Evolutionary conservation across 495 filamentous ascomycete species (phyloP), one percentile per base, ranked within the genome.

Genomic region (Amorphotheca resinae): DNA sequence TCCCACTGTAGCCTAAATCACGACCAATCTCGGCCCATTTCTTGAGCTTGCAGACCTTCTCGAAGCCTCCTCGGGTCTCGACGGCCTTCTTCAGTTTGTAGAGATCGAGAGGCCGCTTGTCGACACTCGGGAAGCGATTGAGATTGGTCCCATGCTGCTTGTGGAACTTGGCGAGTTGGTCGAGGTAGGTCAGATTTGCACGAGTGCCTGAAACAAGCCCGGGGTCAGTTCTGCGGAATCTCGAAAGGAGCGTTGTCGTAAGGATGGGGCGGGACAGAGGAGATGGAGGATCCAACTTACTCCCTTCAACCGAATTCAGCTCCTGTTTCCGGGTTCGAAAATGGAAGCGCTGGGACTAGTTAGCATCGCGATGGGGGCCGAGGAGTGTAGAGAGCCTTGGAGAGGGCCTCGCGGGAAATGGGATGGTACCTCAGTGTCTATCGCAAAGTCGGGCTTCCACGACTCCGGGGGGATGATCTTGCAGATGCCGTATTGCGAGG

Each of bases 1-100:
- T 99, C 56, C 91, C 91, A 57, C 91, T 95, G 64, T 99, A 99
- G 41, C 91, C 91, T 15, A 99, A 65, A 60, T 95, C 89, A 57
- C 91, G 81, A 25, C 91, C 91, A 48, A 99, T 95, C 60, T 99
- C 91, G 0, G 91, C 91, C 91, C 91, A 99, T 67, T 95, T 96
- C 62, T 99, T 99, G 38, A 78, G 71, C 64, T 93, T 95, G 69
- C 93, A 96, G 28, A 99, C 91, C 48, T 79, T 79, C 30, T 94
- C 87, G 53, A 99, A 99, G 0, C 91, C 91, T 22, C 91, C 91
- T 33, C 88, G 76, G 30, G 78, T 74, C 59, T 96, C 91, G 11
- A 99, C 91, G 0, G 91, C 87, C 61, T 96, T 96, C 61, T 95
- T 96, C 40, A 99, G 66, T 45, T 87, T 84, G 66, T 94, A 96